A percentile compares a stretch with the other conserved stretches of the same genome.
These are phyloP conservation scores for Euptelea pleiosperma DNA, from an alignment of 164 flowering plant genomes.

Conservation along the genomic window DNA sequence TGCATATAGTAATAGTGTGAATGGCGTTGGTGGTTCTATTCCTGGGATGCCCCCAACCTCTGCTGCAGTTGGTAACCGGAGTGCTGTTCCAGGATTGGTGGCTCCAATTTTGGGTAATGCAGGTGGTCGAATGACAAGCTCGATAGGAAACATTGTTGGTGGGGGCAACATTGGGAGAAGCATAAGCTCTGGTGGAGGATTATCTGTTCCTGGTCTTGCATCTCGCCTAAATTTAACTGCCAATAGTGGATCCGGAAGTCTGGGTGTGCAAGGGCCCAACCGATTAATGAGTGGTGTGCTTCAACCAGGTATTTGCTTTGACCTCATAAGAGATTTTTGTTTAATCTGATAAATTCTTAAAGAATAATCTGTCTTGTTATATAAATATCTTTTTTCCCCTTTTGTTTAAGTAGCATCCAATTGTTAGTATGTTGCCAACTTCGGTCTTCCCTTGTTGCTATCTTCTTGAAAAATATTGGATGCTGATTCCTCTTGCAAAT, in stretches of 20 bases:
- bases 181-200: slow-evolving; percentile 68
- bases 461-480: too few species aligned
- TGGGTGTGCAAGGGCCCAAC: slow-evolving; percentile 60
- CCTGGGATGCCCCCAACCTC: slow-evolving; percentile 61
- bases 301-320: slow-evolving; percentile 54
- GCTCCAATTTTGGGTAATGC: slow-evolving; percentile 78
- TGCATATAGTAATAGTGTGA: slow-evolving; percentile 57
- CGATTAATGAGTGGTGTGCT: slow-evolving; percentile 69
- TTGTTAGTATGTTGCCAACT: too few species aligned
- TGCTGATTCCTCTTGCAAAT: too few species aligned
- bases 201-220: slow-evolving; percentile 67
- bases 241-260: slow-evolving; percentile 62
- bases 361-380: too few species aligned
- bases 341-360: background rate
- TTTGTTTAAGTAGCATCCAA: too few species aligned
- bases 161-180: slow-evolving; percentile 69
- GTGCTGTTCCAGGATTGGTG: slow-evolving; percentile 68
- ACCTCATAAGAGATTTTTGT: background rate
- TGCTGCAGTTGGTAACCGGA: slow-evolving; percentile 48
- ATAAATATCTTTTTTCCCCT: too few species aligned
- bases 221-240: slow-evolving; percentile 69
- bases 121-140: slow-evolving; percentile 67
- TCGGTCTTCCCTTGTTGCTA: too few species aligned
- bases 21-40: slow-evolving; percentile 65
- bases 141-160: slow-evolving; percentile 78